Base-by-base conservation (phyloP, 75 land plant species). In the Pinus taeda region DNA sequence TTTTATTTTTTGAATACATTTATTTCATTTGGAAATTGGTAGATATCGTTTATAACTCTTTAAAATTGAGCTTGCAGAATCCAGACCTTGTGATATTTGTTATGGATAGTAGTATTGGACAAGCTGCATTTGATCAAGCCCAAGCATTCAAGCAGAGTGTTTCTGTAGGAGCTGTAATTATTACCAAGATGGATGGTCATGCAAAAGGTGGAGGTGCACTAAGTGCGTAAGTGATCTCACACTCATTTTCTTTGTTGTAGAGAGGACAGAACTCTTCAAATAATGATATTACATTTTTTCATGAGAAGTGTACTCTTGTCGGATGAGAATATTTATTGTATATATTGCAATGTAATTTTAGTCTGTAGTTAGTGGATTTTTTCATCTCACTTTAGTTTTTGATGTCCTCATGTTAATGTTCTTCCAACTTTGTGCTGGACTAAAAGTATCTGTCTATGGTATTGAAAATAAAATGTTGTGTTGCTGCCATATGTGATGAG, bases 121-220 rank as follows among this genome's bases (percentile, higher is more conserved):
- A 97, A 79, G 98, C 98, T 59, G 99, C 99, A 49, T 97, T 91
- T 85, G 98, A 92, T 82, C 99, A 97, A 82, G 99, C 99, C 33
- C 98, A 91, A 82, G 99, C 99, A 29, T 97, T 97, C 82, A 97
- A 92, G 80, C 95, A 97, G 80, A 97, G 99, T 87, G 98, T 92
- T 70, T 71, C 93, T 60, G 99, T 97, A 79, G 99, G 99, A 60
- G 99, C 99, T 79, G 98, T 97, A 20, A 97, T 97, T 85, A 82
- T 97, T 45, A 97, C 99, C n/a, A 97, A 97, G 78, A 97, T 97
- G 99, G 99, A 97, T 89, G 99, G 99, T 22, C 99, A 97, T 93
- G 99, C 99, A 26, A 97, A 97, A 79, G 99, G 99, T 77, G 99
- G 99, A 78, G 99, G 99, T 79, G 99, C 99, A 61, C 92, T 97